Conservation (phyloP, 495 filamentous ascomycete genomes). For the Terfezia boudieri region DNA sequence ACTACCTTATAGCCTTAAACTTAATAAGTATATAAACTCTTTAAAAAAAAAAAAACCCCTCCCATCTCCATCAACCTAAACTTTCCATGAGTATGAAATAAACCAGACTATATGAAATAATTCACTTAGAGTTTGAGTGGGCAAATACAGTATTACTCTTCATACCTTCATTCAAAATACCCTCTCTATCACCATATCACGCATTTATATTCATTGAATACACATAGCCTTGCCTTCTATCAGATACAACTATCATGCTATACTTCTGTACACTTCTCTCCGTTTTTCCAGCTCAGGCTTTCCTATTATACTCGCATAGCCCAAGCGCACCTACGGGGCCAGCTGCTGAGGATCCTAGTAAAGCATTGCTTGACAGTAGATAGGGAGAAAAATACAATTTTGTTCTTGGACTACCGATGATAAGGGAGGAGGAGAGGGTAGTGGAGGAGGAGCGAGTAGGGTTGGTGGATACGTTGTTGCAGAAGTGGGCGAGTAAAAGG, state of each 20-base stretch:
- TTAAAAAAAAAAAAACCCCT: too few relatives aligned
- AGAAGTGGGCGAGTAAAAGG: constrained; percentile 12
- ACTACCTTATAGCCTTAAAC: too few relatives aligned
- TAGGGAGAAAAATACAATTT: constrained; percentile 10
- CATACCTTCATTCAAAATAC: constrained; percentile 2
- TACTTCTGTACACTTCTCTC: constrained; percentile 8
- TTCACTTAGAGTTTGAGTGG: too few relatives aligned
- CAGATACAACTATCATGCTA: constrained; percentile 6
- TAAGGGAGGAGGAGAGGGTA: constrained; percentile 7
- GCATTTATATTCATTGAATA: constrained; percentile 8
- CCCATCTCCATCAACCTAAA: too few relatives aligned
- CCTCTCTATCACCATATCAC: constrained; percentile 7
- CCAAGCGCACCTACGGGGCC: constrained; percentile 4
- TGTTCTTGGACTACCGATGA: constrained; percentile 14
- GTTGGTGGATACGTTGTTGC: constrained; percentile 9
- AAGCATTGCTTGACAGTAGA: constrained; percentile 12
- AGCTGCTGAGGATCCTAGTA: constrained; percentile 9
- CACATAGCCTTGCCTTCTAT: constrained; percentile 6
- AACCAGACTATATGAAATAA: too few relatives aligned
- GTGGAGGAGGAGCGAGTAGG: constrained; percentile 3
- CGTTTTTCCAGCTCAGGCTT: constrained; percentile 9
- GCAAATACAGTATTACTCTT: too few relatives aligned
- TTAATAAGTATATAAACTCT: too few relatives aligned
- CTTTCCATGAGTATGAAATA: too few relatives aligned
- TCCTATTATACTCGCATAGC: constrained; percentile 12